Base-by-base conservation (phyloP, 768 basidiomycete species). In the Lactarius sanguifluus region DNA sequence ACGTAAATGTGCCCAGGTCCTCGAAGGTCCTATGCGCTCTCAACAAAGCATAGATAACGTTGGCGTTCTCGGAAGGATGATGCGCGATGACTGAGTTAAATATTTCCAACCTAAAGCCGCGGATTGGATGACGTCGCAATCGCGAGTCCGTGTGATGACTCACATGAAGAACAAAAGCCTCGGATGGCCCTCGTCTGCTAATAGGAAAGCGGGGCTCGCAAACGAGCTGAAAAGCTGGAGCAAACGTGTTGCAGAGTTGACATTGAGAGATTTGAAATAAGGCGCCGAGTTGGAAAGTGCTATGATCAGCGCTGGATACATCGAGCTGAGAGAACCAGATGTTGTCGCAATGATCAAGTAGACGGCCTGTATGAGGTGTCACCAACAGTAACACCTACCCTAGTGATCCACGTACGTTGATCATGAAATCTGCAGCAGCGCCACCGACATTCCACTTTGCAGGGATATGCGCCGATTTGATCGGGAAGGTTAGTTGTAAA, bases 161-260 rank as follows among this genome's bases (percentile, higher is more conserved):
- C 68, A 93, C 92, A 95, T 89, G 75, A 94, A 97, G 77, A 92
- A 98, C 38, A 98, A 82, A 36, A 98, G 78, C 67, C 97, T 80
- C 1, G 97, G 97, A 73, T 98, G 94, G 8, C 96, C 94, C 76
- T 98, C 97, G 69, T 98, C 97, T 3, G 92, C 88, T 23, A 99
- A 78, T 40, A 98, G 79, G 76, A 98, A 98, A 2, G 87, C 79
- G 0, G 97, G 92, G 66, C 89, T 92, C 6, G 94, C 89, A 74
- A 99, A 96, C 0, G 96, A 93, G 34, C 85, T 88, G 77, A 97
- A 94, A 7, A 98, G 83, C 76, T 97, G 94, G 41, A 96, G 75
- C 8, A 99, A 81, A 20, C 92, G 84, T 6, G 91, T 90, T 3
- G 94, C 90, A 15, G 94, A 87, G 38, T 88, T 86, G 57, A 94